Evolutionary conservation across 73 alveolate species (phyloP).

Genomic region (Paramecium sonneborni): DNA sequence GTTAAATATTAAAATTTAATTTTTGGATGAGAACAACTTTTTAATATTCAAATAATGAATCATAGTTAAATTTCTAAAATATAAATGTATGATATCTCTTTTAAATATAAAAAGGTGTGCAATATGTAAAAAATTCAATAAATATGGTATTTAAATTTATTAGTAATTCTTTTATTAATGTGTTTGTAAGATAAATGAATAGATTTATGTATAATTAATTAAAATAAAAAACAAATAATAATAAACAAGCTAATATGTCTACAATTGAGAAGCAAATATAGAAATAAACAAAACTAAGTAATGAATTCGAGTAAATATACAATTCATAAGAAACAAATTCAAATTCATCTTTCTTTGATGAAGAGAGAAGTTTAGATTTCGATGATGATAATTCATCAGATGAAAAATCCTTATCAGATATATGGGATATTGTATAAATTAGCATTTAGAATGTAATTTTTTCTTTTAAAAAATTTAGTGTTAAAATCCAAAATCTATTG

Average conservation of each 20-base stretch:
- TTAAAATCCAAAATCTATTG: neutral
- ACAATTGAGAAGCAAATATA: neutral
- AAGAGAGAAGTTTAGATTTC: slow-evolving; percentile 12
- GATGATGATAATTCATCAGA: neutral
- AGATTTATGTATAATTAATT: neutral
- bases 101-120: no score
- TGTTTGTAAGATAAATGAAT: neutral
- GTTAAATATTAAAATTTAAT: no score
- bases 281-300: neutral
- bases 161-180: neutral
- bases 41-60: no score
- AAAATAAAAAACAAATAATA: no score
- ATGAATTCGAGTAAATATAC: neutral
- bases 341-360: neutral
- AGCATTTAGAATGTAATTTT: neutral
- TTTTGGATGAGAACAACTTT: no score
- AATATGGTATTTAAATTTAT: no score
- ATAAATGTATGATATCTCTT: no score
- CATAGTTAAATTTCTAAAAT: no score
- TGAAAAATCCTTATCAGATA: slow-evolving; percentile 1
- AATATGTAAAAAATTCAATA: no score
- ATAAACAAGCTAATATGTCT: neutral
- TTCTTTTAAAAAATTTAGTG: neutral
- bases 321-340: neutral
- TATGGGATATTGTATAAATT: slow-evolving; percentile 3